Percentiles rank a stretch among this genome's conserved stretches.
These are phyloP conservation scores for Cladosporium sphaerospermum DNA, from an alignment of 2,329 filamentous ascomycete species.

Conservation along the genomic window DNA sequence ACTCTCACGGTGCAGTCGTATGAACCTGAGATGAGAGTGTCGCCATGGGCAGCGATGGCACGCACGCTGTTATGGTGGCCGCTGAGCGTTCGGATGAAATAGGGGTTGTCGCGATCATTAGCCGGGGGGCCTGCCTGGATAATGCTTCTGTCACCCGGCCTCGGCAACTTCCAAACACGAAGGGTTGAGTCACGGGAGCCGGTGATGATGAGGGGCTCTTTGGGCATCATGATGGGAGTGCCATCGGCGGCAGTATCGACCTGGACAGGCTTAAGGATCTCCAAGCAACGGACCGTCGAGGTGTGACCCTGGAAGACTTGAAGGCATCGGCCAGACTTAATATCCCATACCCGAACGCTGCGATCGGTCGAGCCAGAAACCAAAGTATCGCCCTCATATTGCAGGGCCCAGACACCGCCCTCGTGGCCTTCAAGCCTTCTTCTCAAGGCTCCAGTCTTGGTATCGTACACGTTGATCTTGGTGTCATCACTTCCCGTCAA, in stretches of 20 bases:
- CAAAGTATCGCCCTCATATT: constrained; percentile 90
- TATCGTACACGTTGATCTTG: constrained; percentile 96
- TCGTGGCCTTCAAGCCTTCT: constrained; percentile 88
- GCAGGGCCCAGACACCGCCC: constrained; percentile 93
- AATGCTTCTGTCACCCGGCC: constrained; percentile 68
- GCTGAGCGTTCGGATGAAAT: constrained; percentile 79
- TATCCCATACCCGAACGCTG: constrained; percentile 99
- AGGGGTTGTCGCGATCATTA: constrained; percentile 77
- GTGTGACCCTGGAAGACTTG: constrained; percentile 98
- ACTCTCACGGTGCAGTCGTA: constrained; percentile 94
- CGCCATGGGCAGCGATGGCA: constrained; percentile 88
- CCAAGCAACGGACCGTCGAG: constrained; percentile 89
- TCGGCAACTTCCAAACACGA: constrained; percentile 88
- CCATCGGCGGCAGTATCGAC: constrained; percentile 67
- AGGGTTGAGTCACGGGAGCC: constrained; percentile 92
- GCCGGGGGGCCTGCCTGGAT: constrained; percentile 72
- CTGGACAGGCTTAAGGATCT: constrained; percentile 83
- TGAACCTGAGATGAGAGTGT: constrained; percentile 93
- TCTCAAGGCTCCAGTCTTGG: constrained; percentile 80
- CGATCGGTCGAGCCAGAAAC: constrained; percentile 95
- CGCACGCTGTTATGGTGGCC: constrained; percentile 92
- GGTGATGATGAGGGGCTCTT: constrained; percentile 93
- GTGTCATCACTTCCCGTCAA: constrained; percentile 96
- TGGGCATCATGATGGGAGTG: constrained; percentile 77
- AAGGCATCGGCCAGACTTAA: constrained; percentile 83